phyloP scores from a whole-genome alignment of 345 rosid species.

The Capsella bursapastoris region DNA sequence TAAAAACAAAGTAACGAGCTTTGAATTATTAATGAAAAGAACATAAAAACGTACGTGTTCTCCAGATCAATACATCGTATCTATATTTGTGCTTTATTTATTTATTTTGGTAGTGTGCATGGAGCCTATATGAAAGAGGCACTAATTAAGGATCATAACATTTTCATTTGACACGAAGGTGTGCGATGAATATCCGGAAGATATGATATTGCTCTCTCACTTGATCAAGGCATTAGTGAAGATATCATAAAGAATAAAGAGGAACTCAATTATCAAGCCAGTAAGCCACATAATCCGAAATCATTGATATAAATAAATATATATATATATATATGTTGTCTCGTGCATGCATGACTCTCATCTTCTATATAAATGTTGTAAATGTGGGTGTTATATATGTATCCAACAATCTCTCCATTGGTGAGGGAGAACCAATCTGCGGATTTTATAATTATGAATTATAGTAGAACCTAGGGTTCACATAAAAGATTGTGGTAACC shows the following conservation, averaged over 20 bases:
- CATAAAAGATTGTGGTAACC: background rate
- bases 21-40: no score
- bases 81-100: no score
- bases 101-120: background rate
- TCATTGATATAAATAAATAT: background rate
- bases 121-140: background rate
- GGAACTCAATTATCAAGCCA: constrained; percentile 6
- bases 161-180: background rate
- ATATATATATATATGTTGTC: background rate
- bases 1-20: no score
- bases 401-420: background rate
- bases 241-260: background rate
- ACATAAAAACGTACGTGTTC: no score
- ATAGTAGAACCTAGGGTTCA: background rate
- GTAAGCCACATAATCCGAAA: background rate
- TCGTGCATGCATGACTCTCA: background rate
- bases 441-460: background rate
- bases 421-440: background rate
- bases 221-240: background rate
- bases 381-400: background rate
- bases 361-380: constrained; percentile 7
- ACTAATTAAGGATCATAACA: background rate
- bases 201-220: constrained; percentile 13
- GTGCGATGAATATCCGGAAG: background rate
- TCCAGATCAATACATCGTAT: no score